Evolutionary conservation across 305 asterid species (phyloP).

Genomic region (Rubia tinctorum): DNA sequence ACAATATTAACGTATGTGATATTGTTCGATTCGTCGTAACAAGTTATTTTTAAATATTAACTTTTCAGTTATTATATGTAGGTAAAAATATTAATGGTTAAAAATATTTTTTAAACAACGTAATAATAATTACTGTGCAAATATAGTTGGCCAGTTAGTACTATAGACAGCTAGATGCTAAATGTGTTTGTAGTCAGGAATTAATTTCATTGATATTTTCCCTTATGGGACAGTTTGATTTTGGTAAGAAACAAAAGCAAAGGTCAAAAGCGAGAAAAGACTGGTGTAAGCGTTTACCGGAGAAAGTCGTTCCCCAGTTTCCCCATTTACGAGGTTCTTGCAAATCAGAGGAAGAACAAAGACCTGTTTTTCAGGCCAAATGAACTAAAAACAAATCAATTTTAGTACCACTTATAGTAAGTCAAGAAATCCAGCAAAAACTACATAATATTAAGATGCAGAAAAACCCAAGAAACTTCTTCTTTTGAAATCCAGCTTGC

Average conservation of each 20-base stretch:
- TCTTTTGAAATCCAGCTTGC: conserved; percentile 10
- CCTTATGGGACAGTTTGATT: not conserved
- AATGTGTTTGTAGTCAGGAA: too few relatives aligned
- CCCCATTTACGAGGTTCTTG: conserved; percentile 9
- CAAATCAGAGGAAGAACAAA: not conserved
- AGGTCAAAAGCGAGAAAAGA: not conserved
- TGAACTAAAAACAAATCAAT: not conserved
- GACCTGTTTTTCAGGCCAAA: not conserved
- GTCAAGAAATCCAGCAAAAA: not conserved
- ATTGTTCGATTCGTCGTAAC: too few relatives aligned
- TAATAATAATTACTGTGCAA: too few relatives aligned
- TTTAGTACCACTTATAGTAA: not conserved
- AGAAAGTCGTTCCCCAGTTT: conserved; percentile 1
- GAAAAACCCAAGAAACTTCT: conserved; percentile 12
- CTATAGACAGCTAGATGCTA: too few relatives aligned
- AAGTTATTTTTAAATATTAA: too few relatives aligned
- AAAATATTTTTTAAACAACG: too few relatives aligned
- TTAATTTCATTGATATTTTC: too few relatives aligned
- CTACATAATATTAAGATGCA: not conserved
- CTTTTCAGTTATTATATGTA: too few relatives aligned
- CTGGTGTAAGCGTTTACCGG: conserved; percentile 7
- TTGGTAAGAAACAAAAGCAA: not conserved
- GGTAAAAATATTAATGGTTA: too few relatives aligned
- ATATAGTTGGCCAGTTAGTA: too few relatives aligned
- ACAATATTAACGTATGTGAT: too few relatives aligned